A percentile compares a stretch with the other conserved stretches of the same genome.
phyloP scores from a whole-genome alignment of 306 rosid species.

The Medicago arabica region DNA sequence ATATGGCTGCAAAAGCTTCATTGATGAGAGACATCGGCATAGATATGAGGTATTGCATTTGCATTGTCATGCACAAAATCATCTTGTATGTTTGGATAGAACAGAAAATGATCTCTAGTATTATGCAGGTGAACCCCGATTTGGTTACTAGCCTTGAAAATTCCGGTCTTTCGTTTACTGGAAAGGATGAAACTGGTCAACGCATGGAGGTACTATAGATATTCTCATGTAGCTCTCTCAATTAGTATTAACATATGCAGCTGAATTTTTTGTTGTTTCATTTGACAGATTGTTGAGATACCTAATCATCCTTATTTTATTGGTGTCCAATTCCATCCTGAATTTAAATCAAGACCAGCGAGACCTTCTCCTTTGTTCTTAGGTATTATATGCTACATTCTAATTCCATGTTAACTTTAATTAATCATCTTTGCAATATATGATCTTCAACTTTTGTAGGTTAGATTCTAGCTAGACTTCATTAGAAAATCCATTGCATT shows the following conservation, averaged over 20 bases:
- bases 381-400: conserved; percentile 53
- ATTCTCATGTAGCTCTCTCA: neutral
- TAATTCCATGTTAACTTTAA: conserved; percentile 21
- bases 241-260: conserved; percentile 13
- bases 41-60: conserved; percentile 77
- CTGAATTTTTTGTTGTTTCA: conserved; percentile 19
- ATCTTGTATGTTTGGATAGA: conserved; percentile 1
- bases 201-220: conserved; percentile 74
- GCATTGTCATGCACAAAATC: conserved; percentile 25
- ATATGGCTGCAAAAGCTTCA: conserved; percentile 63
- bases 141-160: conserved; percentile 66
- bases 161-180: conserved; percentile 77
- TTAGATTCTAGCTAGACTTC: no score
- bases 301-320: conserved; percentile 85
- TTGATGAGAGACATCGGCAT: conserved; percentile 88
- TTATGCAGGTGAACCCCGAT: conserved; percentile 81
- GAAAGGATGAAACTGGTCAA: conserved; percentile 77
- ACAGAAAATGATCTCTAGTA: conserved; percentile 34
- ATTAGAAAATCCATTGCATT: no score
- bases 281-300: conserved; percentile 77
- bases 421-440: neutral
- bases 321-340: conserved; percentile 96
- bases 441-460: no score
- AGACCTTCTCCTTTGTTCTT: conserved; percentile 81
- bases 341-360: conserved; percentile 90